Evolutionary conservation across 2,329 filamentous ascomycete genomes (phyloP).

Genomic region (Fusarium heterosporum): DNA sequence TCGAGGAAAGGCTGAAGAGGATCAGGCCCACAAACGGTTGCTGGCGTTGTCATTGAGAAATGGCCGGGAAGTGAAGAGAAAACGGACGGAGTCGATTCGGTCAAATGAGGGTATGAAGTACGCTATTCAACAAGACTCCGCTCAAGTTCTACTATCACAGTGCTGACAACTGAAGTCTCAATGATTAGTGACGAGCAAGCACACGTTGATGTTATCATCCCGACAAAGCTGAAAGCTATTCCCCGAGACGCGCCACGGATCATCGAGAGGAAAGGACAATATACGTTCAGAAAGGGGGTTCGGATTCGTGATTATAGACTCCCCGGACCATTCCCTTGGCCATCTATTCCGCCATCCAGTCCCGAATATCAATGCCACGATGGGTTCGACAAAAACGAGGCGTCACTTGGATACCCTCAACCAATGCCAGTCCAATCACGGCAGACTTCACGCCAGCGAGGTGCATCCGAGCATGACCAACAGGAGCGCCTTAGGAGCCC

Average conservation of each 20-base stretch:
- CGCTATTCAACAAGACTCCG: not conserved
- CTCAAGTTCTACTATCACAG: not conserved
- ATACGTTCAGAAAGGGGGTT: conserved; percentile 46
- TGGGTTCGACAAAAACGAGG: conserved; percentile 47
- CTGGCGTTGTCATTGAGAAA: not conserved
- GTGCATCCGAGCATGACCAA: not conserved
- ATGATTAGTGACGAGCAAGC: not conserved
- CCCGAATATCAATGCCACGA: conserved; percentile 49
- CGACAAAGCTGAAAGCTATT: conserved; percentile 41
- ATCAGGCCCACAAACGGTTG: not conserved
- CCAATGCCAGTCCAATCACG: conserved; percentile 10
- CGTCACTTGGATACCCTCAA: conserved; percentile 23
- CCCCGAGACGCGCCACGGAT: conserved; percentile 45
- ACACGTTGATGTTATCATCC: not conserved
- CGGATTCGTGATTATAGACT: conserved; percentile 48
- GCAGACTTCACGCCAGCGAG: not conserved
- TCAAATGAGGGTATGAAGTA: conserved; percentile 8
- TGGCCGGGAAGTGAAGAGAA: conserved; percentile 17
- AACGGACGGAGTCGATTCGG: conserved; percentile 34
- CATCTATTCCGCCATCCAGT: conserved; percentile 10
- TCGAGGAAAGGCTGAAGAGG: not conserved
- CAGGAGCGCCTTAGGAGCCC: conserved; percentile 3
- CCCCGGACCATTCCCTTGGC: conserved; percentile 14
- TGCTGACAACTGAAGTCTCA: conserved; percentile 3
- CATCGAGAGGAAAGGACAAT: conserved; percentile 46